phyloP scores from a whole-genome alignment of 2,329 filamentous ascomycete genomes.

The Cladophialophora exuberans region DNA sequence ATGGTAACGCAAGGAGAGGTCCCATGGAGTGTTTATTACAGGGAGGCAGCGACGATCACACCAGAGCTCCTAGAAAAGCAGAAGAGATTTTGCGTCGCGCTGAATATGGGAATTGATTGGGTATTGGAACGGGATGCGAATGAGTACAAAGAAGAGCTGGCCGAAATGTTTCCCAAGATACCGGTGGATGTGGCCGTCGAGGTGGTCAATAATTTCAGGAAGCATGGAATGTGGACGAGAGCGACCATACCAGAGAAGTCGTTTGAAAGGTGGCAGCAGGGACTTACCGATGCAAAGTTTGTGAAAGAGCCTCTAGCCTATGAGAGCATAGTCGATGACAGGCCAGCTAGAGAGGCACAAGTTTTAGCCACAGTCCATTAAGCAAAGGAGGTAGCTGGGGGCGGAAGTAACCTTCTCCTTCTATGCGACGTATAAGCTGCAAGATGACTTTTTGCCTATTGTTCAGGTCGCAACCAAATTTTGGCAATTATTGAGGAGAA shows the following conservation, averaged over 20 bases:
- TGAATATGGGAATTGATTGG: conserved; percentile 16
- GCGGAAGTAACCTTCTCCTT: no score
- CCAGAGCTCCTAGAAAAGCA: conserved; percentile 13
- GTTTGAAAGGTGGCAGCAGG: conserved; percentile 21
- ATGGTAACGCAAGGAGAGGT: conserved; percentile 22
- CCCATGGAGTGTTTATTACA: conserved; percentile 26
- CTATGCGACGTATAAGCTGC: no score
- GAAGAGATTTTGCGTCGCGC: conserved; percentile 19
- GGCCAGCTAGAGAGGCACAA: conserved; percentile 14
- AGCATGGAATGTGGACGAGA: conserved; percentile 20
- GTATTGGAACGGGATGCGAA: conserved; percentile 16
- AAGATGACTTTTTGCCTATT: no score
- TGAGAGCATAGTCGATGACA: conserved; percentile 12
- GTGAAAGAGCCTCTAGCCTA: conserved; percentile 15
- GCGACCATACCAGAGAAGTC: conserved; percentile 8
- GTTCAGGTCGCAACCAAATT: no score
- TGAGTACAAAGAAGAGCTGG: conserved; percentile 13
- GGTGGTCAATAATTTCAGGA: conserved; percentile 13
- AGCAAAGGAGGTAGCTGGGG: no score
- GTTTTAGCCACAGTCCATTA: no score
- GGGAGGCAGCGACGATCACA: conserved; percentile 17
- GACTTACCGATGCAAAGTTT: conserved; percentile 15
- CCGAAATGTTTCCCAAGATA: conserved; percentile 18
- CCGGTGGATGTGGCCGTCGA: conserved; percentile 15
- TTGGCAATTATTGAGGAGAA: no score